Percentiles rank a stretch among this genome's conserved stretches.
Conservation (phyloP, 2,329 filamentous ascomycete species). For the Aspergillus brunneoviolaceus region DNA sequence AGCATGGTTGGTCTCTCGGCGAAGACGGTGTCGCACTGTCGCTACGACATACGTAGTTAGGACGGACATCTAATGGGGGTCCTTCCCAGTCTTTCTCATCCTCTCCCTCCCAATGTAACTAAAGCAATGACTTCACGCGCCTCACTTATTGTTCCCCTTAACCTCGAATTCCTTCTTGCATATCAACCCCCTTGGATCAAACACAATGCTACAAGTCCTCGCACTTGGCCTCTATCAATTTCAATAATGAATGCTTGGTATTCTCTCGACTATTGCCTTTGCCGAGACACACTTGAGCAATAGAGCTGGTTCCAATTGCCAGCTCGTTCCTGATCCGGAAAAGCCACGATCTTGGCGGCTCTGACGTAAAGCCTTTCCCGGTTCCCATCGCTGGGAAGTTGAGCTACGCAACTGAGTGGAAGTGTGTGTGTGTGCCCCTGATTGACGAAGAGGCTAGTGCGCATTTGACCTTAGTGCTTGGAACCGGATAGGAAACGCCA, state of each 20-base stretch:
- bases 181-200: not conserved
- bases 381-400: too few species aligned
- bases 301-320: too few species aligned
- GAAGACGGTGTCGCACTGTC: not conserved
- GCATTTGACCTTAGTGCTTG: too few species aligned
- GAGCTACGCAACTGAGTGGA: too few species aligned
- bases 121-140: not conserved
- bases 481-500: not conserved
- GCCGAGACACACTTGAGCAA: conserved; percentile 9
- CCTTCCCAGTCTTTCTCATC: too few species aligned
- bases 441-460: not conserved
- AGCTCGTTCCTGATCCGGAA: conserved; percentile 9
- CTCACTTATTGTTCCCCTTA: not conserved
- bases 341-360: conserved; percentile 11
- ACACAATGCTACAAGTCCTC: not conserved
- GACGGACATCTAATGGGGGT: too few species aligned
- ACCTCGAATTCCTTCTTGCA: not conserved
- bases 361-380: conserved; percentile 15
- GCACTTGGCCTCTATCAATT: not conserved
- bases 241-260: conserved; percentile 15
- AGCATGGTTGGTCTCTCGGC: too few species aligned
- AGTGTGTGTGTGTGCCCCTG: not conserved
- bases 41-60: not conserved
- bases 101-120: too few species aligned
- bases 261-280: conserved; percentile 11